These are phyloP conservation scores for Eleusine coracana DNA, from an alignment of 176 grass and related monocot species.

Conservation along the genomic window DNA sequence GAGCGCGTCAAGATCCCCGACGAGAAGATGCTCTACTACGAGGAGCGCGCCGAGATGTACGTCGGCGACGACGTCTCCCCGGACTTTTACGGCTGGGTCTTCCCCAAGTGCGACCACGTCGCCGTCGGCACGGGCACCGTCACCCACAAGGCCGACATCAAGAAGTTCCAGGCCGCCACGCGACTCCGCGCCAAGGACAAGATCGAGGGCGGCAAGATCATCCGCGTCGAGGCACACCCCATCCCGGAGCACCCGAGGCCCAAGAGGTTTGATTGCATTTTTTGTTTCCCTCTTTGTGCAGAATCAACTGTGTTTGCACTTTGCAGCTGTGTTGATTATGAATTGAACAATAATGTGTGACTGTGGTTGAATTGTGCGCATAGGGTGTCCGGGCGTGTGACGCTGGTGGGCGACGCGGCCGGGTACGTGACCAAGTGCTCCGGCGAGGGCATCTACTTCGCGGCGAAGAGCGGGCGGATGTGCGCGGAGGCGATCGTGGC, in stretches of 20 bases:
- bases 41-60: constrained; percentile 99
- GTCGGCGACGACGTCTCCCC: constrained; percentile 97
- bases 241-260: constrained; percentile 93
- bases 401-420: constrained; percentile 86
- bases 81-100: constrained; percentile 99
- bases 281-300: background rate
- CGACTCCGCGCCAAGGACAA: constrained; percentile 90
- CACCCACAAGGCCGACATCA: constrained; percentile 95
- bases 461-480: constrained; percentile 92
- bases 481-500: constrained; percentile 89
- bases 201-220: constrained; percentile 95
- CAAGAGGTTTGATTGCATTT: constrained; percentile 48
- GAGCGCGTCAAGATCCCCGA: constrained; percentile 91
- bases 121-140: constrained; percentile 95
- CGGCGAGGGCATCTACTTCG: constrained; percentile 98
- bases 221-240: constrained; percentile 93
- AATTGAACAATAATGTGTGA: no score
- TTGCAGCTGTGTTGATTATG: no score
- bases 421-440: constrained; percentile 99
- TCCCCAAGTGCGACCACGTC: constrained; percentile 99
- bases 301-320: no score
- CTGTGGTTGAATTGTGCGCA: background rate
- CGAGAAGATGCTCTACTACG: constrained; percentile 91
- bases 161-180: constrained; percentile 96
- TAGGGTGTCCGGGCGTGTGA: constrained; percentile 71